Conservation (phyloP, 2,329 filamentous ascomycete genomes). For the Cladosporium sp. region DNA sequence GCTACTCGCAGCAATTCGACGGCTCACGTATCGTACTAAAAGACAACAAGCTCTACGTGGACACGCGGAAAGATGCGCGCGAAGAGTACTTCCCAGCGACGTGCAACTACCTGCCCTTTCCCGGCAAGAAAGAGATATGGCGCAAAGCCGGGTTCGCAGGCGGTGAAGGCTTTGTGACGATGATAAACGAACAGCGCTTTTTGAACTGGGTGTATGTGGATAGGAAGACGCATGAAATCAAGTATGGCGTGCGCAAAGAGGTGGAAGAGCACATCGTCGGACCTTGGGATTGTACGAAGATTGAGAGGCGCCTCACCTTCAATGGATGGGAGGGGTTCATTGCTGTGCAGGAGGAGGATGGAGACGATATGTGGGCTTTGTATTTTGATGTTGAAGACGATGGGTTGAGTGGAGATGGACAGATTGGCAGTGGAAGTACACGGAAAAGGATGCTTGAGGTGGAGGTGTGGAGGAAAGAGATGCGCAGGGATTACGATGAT, state of each 20-base stretch:
- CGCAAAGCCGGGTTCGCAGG: conserved; percentile 28
- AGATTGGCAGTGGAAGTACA: conserved; percentile 27
- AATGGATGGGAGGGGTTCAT: conserved; percentile 31
- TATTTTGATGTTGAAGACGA: conserved; percentile 29
- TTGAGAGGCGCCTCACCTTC: conserved; percentile 27
- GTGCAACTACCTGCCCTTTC: conserved; percentile 26
- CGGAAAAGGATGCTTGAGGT: conserved; percentile 37
- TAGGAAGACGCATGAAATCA: conserved; percentile 26
- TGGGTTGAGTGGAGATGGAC: conserved; percentile 25
- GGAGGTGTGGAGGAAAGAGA: conserved; percentile 37
- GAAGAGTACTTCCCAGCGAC: conserved; percentile 25
- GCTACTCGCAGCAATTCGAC: conserved; percentile 34
- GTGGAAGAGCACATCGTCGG: conserved; percentile 24
- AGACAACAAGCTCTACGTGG: conserved; percentile 28
- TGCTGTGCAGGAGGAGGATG: conserved; percentile 27
- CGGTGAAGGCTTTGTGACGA: conserved; percentile 32
- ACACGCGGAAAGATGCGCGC: conserved; percentile 21
- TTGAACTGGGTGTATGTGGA: conserved; percentile 30
- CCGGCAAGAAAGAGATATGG: conserved; percentile 28
- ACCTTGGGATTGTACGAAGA: conserved; percentile 29
- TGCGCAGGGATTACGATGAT: conserved; percentile 28
- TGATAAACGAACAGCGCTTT: conserved; percentile 25
- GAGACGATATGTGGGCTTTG: conserved; percentile 29
- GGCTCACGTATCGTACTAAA: conserved; percentile 35
- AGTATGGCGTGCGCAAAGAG: conserved; percentile 29